phyloP scores from a whole-genome alignment of 305 asterid genomes.

The Fraxinus nigra region DNA sequence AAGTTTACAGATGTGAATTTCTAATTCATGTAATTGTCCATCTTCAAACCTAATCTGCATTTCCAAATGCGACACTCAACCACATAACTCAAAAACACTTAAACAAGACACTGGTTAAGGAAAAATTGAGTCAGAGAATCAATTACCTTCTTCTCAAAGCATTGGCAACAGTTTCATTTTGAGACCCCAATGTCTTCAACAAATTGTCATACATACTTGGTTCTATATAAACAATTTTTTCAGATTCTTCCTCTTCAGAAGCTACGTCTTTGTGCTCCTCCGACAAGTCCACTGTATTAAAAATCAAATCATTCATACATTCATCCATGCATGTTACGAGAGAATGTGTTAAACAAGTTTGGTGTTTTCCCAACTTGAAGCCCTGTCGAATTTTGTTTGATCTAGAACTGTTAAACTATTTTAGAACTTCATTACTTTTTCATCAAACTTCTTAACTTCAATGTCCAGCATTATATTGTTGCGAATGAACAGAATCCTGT shows the following conservation, averaged over 20 bases:
- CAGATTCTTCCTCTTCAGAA: conserved; percentile 37
- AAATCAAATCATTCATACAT: neutral
- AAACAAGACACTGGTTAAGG: neutral
- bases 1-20: neutral
- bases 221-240: conserved; percentile 29
- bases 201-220: conserved; percentile 56
- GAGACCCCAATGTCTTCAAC: conserved; percentile 57
- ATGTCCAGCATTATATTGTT: neutral
- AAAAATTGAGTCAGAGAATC: neutral
- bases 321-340: neutral
- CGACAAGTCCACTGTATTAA: conserved; percentile 33
- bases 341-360: neutral
- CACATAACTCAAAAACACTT: neutral
- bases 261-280: conserved; percentile 36
- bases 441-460: neutral
- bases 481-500: neutral
- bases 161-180: conserved; percentile 40
- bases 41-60: neutral
- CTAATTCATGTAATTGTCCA: neutral
- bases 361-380: neutral
- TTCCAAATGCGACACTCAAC: neutral
- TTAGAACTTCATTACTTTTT: neutral
- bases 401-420: neutral
- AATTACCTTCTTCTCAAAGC: conserved; percentile 52
- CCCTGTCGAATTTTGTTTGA: neutral